phyloP scores from a whole-genome alignment of 1,139 yeast species.

The Candida glucosophila region DNA sequence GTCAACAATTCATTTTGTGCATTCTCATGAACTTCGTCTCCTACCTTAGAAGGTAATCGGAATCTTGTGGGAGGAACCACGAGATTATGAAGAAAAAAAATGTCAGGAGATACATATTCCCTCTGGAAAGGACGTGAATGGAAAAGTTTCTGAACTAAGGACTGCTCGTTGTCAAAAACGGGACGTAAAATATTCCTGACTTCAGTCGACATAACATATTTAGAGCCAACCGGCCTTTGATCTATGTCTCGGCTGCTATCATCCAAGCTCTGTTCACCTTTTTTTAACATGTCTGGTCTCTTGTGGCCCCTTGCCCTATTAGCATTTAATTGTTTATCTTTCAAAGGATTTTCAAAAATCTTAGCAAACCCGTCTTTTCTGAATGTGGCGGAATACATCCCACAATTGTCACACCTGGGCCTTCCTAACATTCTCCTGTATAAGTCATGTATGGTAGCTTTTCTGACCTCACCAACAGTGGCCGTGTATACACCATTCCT shows the following conservation, averaged over 20 bases:
- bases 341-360: slow-evolving; percentile 79
- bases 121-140: slow-evolving; percentile 63
- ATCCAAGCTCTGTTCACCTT: slow-evolving; percentile 6
- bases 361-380: slow-evolving; percentile 94
- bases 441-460: slow-evolving; percentile 63
- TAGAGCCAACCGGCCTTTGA: slow-evolving; percentile 62
- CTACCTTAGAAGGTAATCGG: slow-evolving; percentile 92
- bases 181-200: slow-evolving; percentile 68
- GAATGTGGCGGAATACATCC: slow-evolving; percentile 87
- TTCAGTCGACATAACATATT: slow-evolving; percentile 83
- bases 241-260: slow-evolving; percentile 15
- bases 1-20: slow-evolving; percentile 84
- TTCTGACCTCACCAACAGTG: slow-evolving; percentile 81
- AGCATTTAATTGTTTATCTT: slow-evolving; percentile 70
- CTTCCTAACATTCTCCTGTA: slow-evolving; percentile 66
- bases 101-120: slow-evolving; percentile 59
- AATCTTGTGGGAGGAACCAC: slow-evolving; percentile 96
- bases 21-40: slow-evolving; percentile 94
- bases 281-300: slow-evolving; percentile 63
- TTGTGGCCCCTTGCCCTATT: slow-evolving; percentile 75
- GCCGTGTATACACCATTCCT: slow-evolving; percentile 69
- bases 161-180: slow-evolving; percentile 67
- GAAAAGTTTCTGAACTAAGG: slow-evolving; percentile 54
- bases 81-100: slow-evolving; percentile 80
- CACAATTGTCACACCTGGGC: slow-evolving; percentile 91